A percentile compares a stretch with the other conserved stretches of the same genome.
Conservation (phyloP, 1,284 basidiomycete genomes). For the Tremellales sp. region DNA sequence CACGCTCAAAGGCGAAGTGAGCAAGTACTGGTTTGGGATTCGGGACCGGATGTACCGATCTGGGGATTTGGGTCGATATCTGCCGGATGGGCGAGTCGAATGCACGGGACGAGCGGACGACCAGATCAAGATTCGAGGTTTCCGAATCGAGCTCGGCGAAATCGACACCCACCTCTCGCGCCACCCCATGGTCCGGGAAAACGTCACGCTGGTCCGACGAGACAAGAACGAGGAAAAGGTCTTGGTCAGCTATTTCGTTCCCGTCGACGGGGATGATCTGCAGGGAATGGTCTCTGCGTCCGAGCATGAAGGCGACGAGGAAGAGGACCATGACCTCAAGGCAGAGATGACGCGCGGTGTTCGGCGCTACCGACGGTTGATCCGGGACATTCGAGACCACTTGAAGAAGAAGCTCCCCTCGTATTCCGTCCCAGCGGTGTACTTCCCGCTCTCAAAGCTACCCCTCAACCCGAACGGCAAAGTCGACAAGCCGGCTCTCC, state of each 20-base stretch:
- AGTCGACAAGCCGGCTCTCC: conserved; percentile 96
- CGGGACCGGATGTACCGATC: conserved; percentile 97
- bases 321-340: conserved; percentile 45
- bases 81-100: conserved; percentile 90
- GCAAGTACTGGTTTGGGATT: conserved; percentile 87
- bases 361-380: conserved; percentile 76
- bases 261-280: conserved; percentile 64
- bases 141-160: conserved; percentile 97
- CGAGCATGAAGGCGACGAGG: conserved; percentile 57
- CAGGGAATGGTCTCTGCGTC: conserved; percentile 67
- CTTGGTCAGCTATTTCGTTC: conserved; percentile 97
- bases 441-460: conserved; percentile 92
- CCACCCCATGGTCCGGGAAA: conserved; percentile 90
- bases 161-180: conserved; percentile 95
- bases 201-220: conserved; percentile 91
- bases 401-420: conserved; percentile 95
- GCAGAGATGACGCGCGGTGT: conserved; percentile 65
- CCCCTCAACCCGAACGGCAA: conserved; percentile 99
- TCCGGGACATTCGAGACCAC: conserved; percentile 91
- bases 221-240: conserved; percentile 99
- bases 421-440: conserved; percentile 89
- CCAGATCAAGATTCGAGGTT: conserved; percentile 99
- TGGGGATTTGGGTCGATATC: conserved; percentile 92
- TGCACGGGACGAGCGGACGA: conserved; percentile 98
- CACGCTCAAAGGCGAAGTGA: conserved; percentile 69